A percentile compares a stretch with the other conserved stretches of the same genome.
Evolutionary conservation across 176 grass and related monocot species (phyloP).

Genomic region (Rhynchospora tenuis): DNA sequence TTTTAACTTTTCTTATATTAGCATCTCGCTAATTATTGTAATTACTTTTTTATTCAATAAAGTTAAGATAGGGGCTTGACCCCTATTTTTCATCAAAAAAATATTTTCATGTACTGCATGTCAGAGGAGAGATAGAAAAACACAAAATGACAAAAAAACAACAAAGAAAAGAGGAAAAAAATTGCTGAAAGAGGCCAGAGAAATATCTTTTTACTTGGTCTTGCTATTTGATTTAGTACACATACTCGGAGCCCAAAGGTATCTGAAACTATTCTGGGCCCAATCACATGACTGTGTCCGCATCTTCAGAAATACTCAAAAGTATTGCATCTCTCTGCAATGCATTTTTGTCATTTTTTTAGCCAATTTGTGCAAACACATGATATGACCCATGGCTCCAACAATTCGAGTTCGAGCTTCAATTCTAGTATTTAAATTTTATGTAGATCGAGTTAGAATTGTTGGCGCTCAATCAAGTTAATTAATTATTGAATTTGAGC

Average conservation of each 20-base stretch:
- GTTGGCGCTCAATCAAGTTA: too few species aligned
- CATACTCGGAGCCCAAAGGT: slow-evolving; percentile 30
- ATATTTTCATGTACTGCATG: too few species aligned
- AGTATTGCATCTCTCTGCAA: slow-evolving; percentile 10
- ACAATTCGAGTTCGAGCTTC: too few species aligned
- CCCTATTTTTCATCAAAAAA: too few species aligned
- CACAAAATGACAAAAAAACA: slow-evolving; percentile 23
- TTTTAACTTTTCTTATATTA: too few species aligned
- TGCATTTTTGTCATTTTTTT: neutral
- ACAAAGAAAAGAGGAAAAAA: neutral
- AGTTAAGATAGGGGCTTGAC: too few species aligned
- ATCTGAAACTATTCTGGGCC: slow-evolving; percentile 23
- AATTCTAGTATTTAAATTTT: too few species aligned
- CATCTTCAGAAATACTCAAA: slow-evolving; percentile 12
- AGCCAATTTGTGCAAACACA: neutral
- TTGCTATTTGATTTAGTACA: slow-evolving; percentile 41
- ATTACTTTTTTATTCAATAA: too few species aligned
- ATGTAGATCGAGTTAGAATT: too few species aligned
- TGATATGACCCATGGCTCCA: too few species aligned
- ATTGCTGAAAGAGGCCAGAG: slow-evolving; percentile 15
- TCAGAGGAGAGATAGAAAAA: slow-evolving; percentile 1
- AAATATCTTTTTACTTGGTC: slow-evolving; percentile 12
- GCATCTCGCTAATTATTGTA: too few species aligned
- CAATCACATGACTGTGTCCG: slow-evolving; percentile 31
- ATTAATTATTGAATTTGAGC: too few species aligned